Conservation (phyloP, 176 grass and related monocot species). For the Panicum miliaceum region DNA sequence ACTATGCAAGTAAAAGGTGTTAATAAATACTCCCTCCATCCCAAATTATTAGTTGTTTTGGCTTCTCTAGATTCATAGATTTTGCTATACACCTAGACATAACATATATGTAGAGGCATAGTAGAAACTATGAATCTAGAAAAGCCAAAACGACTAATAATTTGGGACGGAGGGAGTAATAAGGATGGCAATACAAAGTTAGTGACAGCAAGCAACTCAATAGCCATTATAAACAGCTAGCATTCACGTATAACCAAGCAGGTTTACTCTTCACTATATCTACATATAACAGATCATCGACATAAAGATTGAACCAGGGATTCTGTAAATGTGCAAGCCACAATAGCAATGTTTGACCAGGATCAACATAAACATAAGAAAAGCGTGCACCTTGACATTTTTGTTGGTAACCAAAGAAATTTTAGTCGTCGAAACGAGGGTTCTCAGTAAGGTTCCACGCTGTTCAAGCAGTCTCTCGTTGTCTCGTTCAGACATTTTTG, state of each 20-base stretch:
- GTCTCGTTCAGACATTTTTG: constrained; percentile 47
- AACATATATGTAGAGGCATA: too few species aligned
- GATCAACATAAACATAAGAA: constrained; percentile 19
- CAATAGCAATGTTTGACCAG: not conserved
- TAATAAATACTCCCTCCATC: too few species aligned
- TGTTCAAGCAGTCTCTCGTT: constrained; percentile 53
- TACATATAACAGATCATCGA: not conserved
- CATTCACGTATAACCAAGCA: constrained; percentile 11
- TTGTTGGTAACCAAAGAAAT: constrained; percentile 58
- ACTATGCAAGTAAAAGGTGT: constrained; percentile 53
- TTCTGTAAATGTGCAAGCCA: not conserved
- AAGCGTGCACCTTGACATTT: constrained; percentile 58
- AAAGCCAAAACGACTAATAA: too few species aligned
- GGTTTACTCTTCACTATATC: constrained; percentile 18
- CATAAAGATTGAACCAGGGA: not conserved
- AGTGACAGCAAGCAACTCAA: constrained; percentile 32
- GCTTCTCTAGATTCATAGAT: too few species aligned
- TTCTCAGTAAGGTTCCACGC: constrained; percentile 59
- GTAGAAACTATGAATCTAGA: too few species aligned
- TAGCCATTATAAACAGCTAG: constrained; percentile 7
- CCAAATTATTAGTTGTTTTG: too few species aligned
- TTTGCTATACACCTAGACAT: too few species aligned
- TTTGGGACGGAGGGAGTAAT: too few species aligned
- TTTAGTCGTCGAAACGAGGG: constrained; percentile 62
- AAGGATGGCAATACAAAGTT: constrained; percentile 6